Evolutionary conservation across 2,329 filamentous ascomycete genomes (phyloP).

Genomic region (Botrytis medusae): DNA sequence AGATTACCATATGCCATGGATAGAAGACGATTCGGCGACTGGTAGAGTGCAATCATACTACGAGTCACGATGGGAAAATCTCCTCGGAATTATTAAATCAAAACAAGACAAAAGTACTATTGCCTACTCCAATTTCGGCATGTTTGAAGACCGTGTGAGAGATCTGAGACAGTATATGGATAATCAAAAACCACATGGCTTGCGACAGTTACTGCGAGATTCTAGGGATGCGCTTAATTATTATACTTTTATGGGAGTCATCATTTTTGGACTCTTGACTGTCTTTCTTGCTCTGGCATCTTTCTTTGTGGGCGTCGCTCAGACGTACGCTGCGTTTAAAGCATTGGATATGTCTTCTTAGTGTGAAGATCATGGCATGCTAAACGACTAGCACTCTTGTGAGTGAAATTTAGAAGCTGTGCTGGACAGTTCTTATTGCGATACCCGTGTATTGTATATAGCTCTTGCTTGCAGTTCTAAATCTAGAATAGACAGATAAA

Average conservation of each 20-base stretch:
- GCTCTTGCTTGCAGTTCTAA: too few species aligned
- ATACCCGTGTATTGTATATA: too few species aligned
- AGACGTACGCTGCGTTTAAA: background rate
- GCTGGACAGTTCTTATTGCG: background rate
- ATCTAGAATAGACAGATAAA: too few species aligned
- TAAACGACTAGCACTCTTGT: background rate
- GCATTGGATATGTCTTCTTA: background rate
- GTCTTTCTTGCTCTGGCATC: conserved; percentile 1
- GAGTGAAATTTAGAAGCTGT: background rate
- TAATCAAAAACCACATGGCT: background rate
- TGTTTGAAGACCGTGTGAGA: background rate
- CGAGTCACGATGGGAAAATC: background rate
- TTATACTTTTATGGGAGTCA: conserved; percentile 2
- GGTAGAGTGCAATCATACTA: conserved; percentile 1
- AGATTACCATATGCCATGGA: conserved; percentile 9
- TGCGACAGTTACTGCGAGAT: background rate
- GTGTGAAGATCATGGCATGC: background rate
- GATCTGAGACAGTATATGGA: conserved; percentile 9
- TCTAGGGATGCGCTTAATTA: conserved; percentile 2
- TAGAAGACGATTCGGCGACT: background rate
- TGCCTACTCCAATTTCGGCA: background rate
- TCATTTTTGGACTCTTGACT: background rate
- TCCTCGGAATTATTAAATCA: background rate
- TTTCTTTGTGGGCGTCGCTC: background rate
- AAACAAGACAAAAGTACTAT: conserved; percentile 3